A percentile compares a stretch with the other conserved stretches of the same genome.
Evolutionary conservation across 2,329 filamentous ascomycete genomes (phyloP).

Genomic region (Colletotrichum navitas): DNA sequence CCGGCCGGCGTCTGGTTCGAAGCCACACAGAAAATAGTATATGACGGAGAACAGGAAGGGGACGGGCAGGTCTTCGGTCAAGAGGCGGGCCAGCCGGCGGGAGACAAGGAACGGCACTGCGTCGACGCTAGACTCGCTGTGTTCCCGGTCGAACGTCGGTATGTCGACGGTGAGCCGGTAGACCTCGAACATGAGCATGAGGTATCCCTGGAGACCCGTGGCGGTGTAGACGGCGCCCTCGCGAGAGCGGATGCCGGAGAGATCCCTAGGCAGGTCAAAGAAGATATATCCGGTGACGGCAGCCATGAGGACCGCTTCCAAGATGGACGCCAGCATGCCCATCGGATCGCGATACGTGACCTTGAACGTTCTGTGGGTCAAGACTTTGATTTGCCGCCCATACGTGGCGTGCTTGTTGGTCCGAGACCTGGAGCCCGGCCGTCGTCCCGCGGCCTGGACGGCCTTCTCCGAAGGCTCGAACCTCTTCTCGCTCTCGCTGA

Average conservation of each 20-base stretch:
- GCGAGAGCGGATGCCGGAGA: slow-evolving; percentile 79
- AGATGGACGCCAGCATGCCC: slow-evolving; percentile 77
- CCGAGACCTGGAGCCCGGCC: slow-evolving; percentile 27
- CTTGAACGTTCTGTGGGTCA: slow-evolving; percentile 77
- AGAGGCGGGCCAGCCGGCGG: slow-evolving; percentile 74
- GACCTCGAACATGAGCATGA: slow-evolving; percentile 81
- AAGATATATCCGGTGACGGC: slow-evolving; percentile 82
- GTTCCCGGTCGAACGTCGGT: slow-evolving; percentile 80
- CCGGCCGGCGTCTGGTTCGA: slow-evolving; percentile 70
- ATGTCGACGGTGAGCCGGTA: slow-evolving; percentile 83
- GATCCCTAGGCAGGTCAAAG: slow-evolving; percentile 71
- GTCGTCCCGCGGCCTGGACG: slow-evolving; percentile 30
- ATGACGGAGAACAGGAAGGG: slow-evolving; percentile 78
- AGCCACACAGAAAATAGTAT: slow-evolving; percentile 84
- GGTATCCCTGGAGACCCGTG: slow-evolving; percentile 79
- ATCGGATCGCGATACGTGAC: slow-evolving; percentile 83
- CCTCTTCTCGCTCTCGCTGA: slow-evolving; percentile 42
- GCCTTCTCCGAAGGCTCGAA: slow-evolving; percentile 45
- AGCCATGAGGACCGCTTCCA: slow-evolving; percentile 79
- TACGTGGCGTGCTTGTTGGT: slow-evolving; percentile 66
- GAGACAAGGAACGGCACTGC: slow-evolving; percentile 78
- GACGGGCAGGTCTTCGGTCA: slow-evolving; percentile 79
- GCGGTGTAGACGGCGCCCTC: slow-evolving; percentile 80
- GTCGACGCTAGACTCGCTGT: slow-evolving; percentile 78
- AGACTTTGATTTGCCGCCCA: slow-evolving; percentile 71